Evolutionary conservation across 169 alveolate species (phyloP).

Genomic region (Plasmodium coatneyi): DNA sequence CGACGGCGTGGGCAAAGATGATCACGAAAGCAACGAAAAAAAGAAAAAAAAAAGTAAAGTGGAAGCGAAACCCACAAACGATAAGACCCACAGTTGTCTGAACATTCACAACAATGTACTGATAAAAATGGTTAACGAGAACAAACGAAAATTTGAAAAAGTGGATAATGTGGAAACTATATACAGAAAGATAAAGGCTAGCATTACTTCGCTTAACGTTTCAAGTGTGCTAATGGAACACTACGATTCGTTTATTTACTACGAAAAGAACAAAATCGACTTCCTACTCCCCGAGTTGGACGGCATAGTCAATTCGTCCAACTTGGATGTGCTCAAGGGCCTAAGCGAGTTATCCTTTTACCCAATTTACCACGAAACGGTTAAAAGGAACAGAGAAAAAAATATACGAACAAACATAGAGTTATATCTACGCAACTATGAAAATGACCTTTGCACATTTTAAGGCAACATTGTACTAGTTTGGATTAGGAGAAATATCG

Average conservation of each 20-base stretch:
- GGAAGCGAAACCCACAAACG: constrained; percentile 31
- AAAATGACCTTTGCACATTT: not conserved
- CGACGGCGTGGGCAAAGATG: constrained; percentile 3
- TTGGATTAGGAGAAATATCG: not conserved
- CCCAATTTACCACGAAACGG: constrained; percentile 55
- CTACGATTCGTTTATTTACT: constrained; percentile 58
- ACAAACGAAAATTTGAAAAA: constrained; percentile 44
- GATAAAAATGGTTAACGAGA: constrained; percentile 38
- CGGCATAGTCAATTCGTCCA: constrained; percentile 40
- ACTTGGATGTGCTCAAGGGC: constrained; percentile 37
- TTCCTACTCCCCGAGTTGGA: constrained; percentile 68
- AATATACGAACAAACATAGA: not conserved
- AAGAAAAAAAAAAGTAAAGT: constrained; percentile 38
- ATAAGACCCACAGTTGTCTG: constrained; percentile 13
- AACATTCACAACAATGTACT: constrained; percentile 48
- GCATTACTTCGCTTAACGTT: constrained; percentile 42
- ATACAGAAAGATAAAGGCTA: constrained; percentile 47
- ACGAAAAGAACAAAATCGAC: constrained; percentile 71
- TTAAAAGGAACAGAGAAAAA: constrained; percentile 23
- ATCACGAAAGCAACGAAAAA: constrained; percentile 21
- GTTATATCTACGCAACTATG: not conserved
- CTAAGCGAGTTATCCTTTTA: constrained; percentile 44
- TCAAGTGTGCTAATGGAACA: constrained; percentile 62
- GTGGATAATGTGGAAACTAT: constrained; percentile 23
- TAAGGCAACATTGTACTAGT: constrained; percentile 1